Percentiles rank a stretch among this genome's conserved stretches.
Conservation (phyloP, 164 flowering plant genomes). For the Vitis vinifera region DNA sequence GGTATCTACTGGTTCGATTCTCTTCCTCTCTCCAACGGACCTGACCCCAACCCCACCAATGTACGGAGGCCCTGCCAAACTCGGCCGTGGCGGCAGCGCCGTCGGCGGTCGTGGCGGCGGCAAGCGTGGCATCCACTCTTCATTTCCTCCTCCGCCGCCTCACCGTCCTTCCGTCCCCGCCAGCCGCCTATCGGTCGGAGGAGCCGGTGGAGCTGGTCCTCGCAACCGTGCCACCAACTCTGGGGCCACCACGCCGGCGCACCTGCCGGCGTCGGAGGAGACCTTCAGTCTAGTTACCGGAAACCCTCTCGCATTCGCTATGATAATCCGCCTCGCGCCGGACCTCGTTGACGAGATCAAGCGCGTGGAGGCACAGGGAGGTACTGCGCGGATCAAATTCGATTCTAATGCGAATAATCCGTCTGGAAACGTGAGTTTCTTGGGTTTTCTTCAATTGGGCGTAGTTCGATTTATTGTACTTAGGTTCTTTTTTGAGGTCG, state of each 20-base stretch:
- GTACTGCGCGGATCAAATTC: conserved; percentile 74
- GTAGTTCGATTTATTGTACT: conserved; percentile 2
- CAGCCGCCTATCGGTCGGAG: conserved; percentile 40
- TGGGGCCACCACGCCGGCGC: conserved; percentile 10
- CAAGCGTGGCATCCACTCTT: conserved; percentile 25
- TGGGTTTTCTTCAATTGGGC: conserved; percentile 2
- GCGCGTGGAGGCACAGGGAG: conserved; percentile 72
- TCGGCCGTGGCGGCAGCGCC: conserved; percentile 61
- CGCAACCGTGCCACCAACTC: conserved; percentile 24
- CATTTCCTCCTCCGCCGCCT: conserved; percentile 50
- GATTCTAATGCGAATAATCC: conserved; percentile 57
- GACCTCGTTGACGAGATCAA: conserved; percentile 91
- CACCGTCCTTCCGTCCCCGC: conserved; percentile 35
- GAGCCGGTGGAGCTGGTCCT: conserved; percentile 25
- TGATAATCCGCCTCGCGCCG: conserved; percentile 79
- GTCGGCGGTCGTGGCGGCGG: conserved; percentile 43
- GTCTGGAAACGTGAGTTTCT: conserved; percentile 63
- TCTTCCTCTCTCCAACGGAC: too few relatives aligned
- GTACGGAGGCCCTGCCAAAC: conserved; percentile 74
- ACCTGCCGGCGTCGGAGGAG: conserved; percentile 49
- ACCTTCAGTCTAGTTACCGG: conserved; percentile 63
- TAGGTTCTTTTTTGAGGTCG: background rate
- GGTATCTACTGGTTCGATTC: too few relatives aligned
- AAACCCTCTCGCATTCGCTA: conserved; percentile 59
- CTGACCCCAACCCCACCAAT: conserved; percentile 18